Conservation (phyloP, 805 yeast species). For the Torulaspora microellipsoides region DNA sequence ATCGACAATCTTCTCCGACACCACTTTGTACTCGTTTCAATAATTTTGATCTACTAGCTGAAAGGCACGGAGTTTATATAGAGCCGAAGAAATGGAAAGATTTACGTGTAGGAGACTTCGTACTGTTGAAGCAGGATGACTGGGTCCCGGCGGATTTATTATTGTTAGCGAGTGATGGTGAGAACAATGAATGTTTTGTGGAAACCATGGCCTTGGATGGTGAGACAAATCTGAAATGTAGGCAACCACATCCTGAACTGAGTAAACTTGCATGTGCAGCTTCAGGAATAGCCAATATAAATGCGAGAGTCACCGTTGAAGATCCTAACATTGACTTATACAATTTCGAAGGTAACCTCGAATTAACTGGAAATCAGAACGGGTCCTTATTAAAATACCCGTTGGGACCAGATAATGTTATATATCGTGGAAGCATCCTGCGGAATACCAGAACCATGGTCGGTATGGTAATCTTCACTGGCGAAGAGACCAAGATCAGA, state of each 20-base stretch:
- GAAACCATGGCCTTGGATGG: slow-evolving; percentile 99
- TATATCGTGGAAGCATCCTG: slow-evolving; percentile 84
- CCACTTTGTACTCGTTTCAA: slow-evolving; percentile 19
- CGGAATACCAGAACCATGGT: slow-evolving; percentile 73
- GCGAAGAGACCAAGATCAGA: slow-evolving; percentile 92
- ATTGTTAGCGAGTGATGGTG: slow-evolving; percentile 59
- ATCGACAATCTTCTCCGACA: background rate
- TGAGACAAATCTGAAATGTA: slow-evolving; percentile 84
- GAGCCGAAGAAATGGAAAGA: slow-evolving; percentile 59
- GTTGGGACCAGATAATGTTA: slow-evolving; percentile 73
- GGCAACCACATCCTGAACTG: slow-evolving; percentile 61
- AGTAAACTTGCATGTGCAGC: slow-evolving; percentile 48
- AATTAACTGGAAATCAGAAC: slow-evolving; percentile 34
- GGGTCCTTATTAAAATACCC: slow-evolving; percentile 46
- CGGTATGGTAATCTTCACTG: slow-evolving; percentile 87
- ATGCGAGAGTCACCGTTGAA: slow-evolving; percentile 62
- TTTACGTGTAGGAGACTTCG: slow-evolving; percentile 81
- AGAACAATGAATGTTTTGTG: slow-evolving; percentile 61
- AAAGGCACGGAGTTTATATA: slow-evolving; percentile 22
- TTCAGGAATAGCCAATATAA: slow-evolving; percentile 44
- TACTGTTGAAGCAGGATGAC: slow-evolving; percentile 70
- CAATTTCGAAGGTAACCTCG: slow-evolving; percentile 79
- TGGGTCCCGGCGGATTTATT: slow-evolving; percentile 93
- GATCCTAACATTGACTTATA: slow-evolving; percentile 91
- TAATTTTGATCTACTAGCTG: slow-evolving; percentile 19